Percentiles rank a stretch among this genome's conserved stretches.
Evolutionary conservation across 768 basidiomycete genomes (phyloP).

Genomic region (Suillus americanus): DNA sequence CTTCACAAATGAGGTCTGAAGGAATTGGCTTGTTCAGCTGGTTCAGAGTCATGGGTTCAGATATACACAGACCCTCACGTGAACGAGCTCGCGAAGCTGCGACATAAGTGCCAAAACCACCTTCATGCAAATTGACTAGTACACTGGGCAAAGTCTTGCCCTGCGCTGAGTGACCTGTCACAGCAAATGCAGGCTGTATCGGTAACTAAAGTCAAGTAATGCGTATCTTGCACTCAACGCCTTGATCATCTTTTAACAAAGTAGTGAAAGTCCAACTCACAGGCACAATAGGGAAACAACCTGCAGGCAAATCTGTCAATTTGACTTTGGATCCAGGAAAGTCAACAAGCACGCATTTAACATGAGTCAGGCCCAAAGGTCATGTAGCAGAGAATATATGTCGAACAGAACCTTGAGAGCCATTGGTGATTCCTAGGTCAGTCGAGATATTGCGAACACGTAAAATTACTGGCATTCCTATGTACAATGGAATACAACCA

Average conservation of each 20-base stretch:
- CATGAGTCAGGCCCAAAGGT: too few relatives aligned
- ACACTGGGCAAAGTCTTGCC: conserved; percentile 27
- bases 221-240: neutral
- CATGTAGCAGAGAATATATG: too few relatives aligned
- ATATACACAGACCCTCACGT: conserved; percentile 25
- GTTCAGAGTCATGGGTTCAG: conserved; percentile 14
- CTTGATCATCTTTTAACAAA: neutral
- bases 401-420: too few relatives aligned
- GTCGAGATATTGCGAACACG: too few relatives aligned
- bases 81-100: conserved; percentile 29
- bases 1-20: conserved; percentile 1
- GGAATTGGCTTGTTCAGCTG: conserved; percentile 23
- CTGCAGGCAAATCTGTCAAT: conserved; percentile 15
- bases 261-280: conserved; percentile 9
- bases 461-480: too few relatives aligned
- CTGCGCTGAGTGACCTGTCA: conserved; percentile 32
- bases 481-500: too few relatives aligned
- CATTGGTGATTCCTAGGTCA: too few relatives aligned
- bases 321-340: neutral
- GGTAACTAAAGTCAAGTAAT: conserved; percentile 19
- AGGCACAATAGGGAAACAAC: conserved; percentile 18
- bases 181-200: conserved; percentile 30
- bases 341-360: too few relatives aligned
- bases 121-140: conserved; percentile 19
- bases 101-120: conserved; percentile 6